These are phyloP conservation scores for Waitea zeae DNA, from an alignment of 1,284 basidiomycete species.

Conservation along the genomic window DNA sequence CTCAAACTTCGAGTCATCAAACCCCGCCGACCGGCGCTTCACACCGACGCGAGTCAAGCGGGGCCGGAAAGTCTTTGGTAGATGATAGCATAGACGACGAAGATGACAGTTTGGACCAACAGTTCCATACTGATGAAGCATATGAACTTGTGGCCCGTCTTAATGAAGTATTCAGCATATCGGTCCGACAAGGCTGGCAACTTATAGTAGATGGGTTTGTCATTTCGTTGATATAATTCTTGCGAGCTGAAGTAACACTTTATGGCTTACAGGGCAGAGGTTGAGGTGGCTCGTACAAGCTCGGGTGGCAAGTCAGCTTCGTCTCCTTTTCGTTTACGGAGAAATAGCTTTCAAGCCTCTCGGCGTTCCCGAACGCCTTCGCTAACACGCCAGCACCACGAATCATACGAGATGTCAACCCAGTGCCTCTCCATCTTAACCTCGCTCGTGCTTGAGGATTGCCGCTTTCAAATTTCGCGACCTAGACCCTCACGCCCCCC, in stretches of 20 bases:
- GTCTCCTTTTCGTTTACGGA: constrained; percentile 28
- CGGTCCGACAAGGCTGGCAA: too few relatives aligned
- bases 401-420: constrained; percentile 31
- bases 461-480: constrained; percentile 37
- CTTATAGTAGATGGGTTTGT: too few relatives aligned
- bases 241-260: too few relatives aligned
- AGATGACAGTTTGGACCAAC: constrained; percentile 14
- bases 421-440: constrained; percentile 42
- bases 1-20: too few relatives aligned
- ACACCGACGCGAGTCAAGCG: too few relatives aligned
- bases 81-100: constrained; percentile 30
- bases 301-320: constrained; percentile 5
- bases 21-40: too few relatives aligned
- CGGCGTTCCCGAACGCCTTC: constrained; percentile 34
- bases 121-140: constrained; percentile 41
- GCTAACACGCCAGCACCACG: constrained; percentile 14
- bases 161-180: constrained; percentile 40
- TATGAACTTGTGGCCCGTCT: constrained; percentile 44
- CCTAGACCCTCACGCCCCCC: constrained; percentile 44
- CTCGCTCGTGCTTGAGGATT: constrained; percentile 50
- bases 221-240: too few relatives aligned
- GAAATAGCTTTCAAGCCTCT: constrained; percentile 19
- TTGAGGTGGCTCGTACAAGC: constrained; percentile 18
- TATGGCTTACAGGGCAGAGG: constrained; percentile 28
- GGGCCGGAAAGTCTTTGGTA: constrained; percentile 7